Evolutionary conservation across 139 green algal genomes (phyloP).

Genomic region (Mychonastes homosphaera): DNA sequence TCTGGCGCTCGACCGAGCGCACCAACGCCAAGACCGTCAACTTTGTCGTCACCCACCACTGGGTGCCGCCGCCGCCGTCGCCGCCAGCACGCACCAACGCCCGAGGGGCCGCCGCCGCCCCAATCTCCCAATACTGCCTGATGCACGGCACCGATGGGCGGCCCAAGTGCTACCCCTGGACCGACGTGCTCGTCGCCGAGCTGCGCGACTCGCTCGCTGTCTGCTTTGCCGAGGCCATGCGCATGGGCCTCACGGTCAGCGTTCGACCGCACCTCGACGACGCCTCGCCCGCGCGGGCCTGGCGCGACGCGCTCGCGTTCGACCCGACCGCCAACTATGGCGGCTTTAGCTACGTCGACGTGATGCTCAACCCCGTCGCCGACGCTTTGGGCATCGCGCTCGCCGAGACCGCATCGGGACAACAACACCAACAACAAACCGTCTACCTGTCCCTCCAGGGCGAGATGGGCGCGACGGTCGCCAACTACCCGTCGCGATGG

Average conservation of each 20-base stretch:
- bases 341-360: slow-evolving; percentile 23
- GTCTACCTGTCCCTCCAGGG: slow-evolving; percentile 9
- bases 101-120: not conserved
- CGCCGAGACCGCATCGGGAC: not conserved
- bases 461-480: slow-evolving; percentile 30
- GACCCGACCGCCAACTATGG: slow-evolving; percentile 24
- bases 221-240: slow-evolving; percentile 18
- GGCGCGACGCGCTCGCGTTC: slow-evolving; percentile 40
- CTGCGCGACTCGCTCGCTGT: slow-evolving; percentile 11
- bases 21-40: slow-evolving; percentile 16
- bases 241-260: slow-evolving; percentile 13
- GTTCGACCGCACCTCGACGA: slow-evolving; percentile 27
- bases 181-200: not conserved
- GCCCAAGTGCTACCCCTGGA: slow-evolving; percentile 1
- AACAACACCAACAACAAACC: not conserved
- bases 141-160: slow-evolving; percentile 6
- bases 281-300: slow-evolving; percentile 21
- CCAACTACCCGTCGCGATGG: slow-evolving; percentile 12
- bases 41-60: slow-evolving; percentile 21
- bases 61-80: not conserved
- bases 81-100: not conserved
- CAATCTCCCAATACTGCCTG: slow-evolving; percentile 6
- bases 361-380: slow-evolving; percentile 32
- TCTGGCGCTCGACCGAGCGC: slow-evolving; percentile 7
- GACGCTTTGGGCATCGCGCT: slow-evolving; percentile 14